Conservation (phyloP, 2,329 filamentous ascomycete species). For the Ophidiomyces ophidiicola region DNA sequence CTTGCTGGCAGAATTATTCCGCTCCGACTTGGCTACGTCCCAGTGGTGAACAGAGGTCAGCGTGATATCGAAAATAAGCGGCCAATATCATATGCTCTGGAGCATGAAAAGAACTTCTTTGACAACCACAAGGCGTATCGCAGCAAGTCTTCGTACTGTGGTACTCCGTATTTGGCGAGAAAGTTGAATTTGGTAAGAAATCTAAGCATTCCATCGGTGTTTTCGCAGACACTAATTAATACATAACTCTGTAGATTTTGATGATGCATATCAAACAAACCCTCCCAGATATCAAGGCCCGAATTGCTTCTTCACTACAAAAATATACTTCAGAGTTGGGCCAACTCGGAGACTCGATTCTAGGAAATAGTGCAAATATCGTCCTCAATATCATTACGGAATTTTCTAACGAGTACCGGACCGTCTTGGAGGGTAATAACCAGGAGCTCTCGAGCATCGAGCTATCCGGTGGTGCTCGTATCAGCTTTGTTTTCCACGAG, state of each 20-base stretch:
- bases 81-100: conserved; percentile 76
- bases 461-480: conserved; percentile 90
- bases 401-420: conserved; percentile 95
- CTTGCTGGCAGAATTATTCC: conserved; percentile 95
- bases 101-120: conserved; percentile 93
- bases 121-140: conserved; percentile 97
- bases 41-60: conserved; percentile 94
- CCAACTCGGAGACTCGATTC: conserved; percentile 79
- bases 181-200: conserved; percentile 70
- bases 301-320: conserved; percentile 83
- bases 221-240: conserved; percentile 2
- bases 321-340: conserved; percentile 79
- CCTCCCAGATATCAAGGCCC: conserved; percentile 92
- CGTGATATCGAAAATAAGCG: conserved; percentile 98
- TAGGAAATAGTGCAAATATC: conserved; percentile 92
- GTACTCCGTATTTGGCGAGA: conserved; percentile 88
- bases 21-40: conserved; percentile 84
- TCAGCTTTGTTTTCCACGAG: conserved; percentile 98
- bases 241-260: conserved; percentile 49
- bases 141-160: conserved; percentile 97
- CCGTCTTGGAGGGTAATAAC: conserved; percentile 91
- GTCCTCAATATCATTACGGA: conserved; percentile 98
- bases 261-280: conserved; percentile 99
- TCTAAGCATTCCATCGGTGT: background rate
- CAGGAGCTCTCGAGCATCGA: conserved; percentile 89